Evolutionary conservation across 2,329 filamentous ascomycete species (phyloP).

Genomic region (Hymenoscyphus infarciens): DNA sequence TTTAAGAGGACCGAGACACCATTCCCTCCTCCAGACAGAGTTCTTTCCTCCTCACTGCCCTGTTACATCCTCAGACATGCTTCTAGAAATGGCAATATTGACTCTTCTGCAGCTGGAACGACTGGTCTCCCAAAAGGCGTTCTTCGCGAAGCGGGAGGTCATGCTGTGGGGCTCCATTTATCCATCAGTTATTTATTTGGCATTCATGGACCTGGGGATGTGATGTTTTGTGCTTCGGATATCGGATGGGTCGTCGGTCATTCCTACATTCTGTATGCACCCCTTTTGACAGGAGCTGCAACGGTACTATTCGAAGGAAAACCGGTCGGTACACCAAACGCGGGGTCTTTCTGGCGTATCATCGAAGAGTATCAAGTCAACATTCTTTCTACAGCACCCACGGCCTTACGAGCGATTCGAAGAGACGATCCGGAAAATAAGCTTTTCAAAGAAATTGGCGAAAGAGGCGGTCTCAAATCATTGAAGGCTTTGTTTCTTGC

Average conservation of each 20-base stretch:
- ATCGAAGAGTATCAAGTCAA: conserved; percentile 83
- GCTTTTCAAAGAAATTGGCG: conserved; percentile 59
- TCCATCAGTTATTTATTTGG: conserved; percentile 81
- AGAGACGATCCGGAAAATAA: conserved; percentile 77
- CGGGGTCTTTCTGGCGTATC: conserved; percentile 84
- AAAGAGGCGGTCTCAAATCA: conserved; percentile 65
- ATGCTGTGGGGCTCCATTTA: conserved; percentile 79
- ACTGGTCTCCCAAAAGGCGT: conserved; percentile 83
- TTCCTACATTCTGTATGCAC: conserved; percentile 85
- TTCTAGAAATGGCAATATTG: too few species aligned
- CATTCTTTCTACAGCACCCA: conserved; percentile 81
- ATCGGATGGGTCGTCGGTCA: conserved; percentile 91
- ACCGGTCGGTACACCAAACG: conserved; percentile 82
- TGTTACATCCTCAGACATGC: too few species aligned
- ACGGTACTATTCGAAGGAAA: conserved; percentile 94
- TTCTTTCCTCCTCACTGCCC: too few species aligned
- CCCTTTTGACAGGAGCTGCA: conserved; percentile 78
- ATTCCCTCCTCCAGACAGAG: too few species aligned
- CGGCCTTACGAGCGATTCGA: conserved; percentile 79
- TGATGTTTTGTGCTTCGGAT: conserved; percentile 68
- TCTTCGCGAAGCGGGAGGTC: conserved; percentile 75
- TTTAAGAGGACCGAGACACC: too few species aligned
- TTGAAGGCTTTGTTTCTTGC: conserved; percentile 79
- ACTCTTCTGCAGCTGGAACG: conserved; percentile 51
- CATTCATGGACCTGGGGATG: conserved; percentile 78